Base-by-base conservation (phyloP, 2,329 filamentous ascomycete species). In the Orbilia ellipsospora region DNA sequence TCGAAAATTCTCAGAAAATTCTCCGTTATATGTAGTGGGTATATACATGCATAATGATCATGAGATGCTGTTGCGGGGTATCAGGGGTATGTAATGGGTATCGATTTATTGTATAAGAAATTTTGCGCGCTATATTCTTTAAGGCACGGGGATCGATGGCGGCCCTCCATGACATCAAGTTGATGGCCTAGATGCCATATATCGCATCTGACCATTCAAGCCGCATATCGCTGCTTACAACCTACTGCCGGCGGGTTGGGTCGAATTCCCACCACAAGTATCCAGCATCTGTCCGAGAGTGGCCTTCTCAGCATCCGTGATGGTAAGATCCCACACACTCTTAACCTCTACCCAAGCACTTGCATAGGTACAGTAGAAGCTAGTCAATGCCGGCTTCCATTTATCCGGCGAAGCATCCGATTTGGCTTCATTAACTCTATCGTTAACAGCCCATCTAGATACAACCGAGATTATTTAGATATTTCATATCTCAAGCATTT, bases 261-360 rank as follows among this genome's bases (percentile, higher is more conserved):
- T 40, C 13, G 54, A 31, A 15, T 57, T 64, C 23, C 45, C 54
- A 15, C 45, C 28, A 82, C 90, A 92, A 12, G 87, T 89, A 77
- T 84, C 83, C 80, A 93, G 81, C 89, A 92, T 92, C 57, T 82
- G 84, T 0, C 83, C 83, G 77, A 94, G 82, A 0, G 91, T 90
- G 15, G 83, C 83, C 85, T 92, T 93, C 86, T 96, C 92, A 0
- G 87, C 88, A 55, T 84, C 85, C 0, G 90, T 94, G 75, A 95
- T 84, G 15, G 87, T 90, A 78, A 96, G 82, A 0, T 81, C 81
- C 81, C 90, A 95, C 79, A 88, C 87, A 79, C 85, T 87, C 88
- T 95, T 96, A 78, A 96, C 92, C 80, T 88, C 86, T 48, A 94
- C 86, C 90, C 90, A 96, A 80, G 89, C 88, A 81, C 87, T 86